Evolutionary conservation across 2,329 filamentous ascomycete genomes (phyloP), one percentile per base, ranked within the genome.

Genomic region (Phoma herbarum): DNA sequence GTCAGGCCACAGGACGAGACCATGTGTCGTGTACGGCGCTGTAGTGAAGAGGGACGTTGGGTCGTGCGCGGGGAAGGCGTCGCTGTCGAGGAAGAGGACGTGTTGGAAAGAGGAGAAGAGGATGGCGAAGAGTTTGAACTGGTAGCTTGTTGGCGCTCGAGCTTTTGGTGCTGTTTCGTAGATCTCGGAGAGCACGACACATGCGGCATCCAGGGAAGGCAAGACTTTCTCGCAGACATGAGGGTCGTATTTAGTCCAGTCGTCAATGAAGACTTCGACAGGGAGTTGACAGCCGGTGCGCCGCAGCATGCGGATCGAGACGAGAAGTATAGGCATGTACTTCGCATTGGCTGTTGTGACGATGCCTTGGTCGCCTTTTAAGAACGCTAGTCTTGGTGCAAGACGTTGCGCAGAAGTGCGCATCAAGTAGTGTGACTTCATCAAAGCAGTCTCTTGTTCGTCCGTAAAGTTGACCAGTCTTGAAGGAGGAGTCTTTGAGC

Each of bases 31-130:
- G 70, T 83, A 87, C 0, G 84, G 83, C 35, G 84, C 80, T 1
- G 78, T 74, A n/a, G 79, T 72, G 62, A 88, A 83, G 14, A 87
- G 71, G 4, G 71, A 59, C 23, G 76, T 75, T 0, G 81, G 81
- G 50, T 82, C 76, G 43, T 78, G 75, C 23, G 81, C 69, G 12
- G 85, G 84, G 65, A 86, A 85, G 60, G 79, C 80, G 65, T 87
- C 85, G 54, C 83, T 82, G 65, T 88, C 85, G 66, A 88, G 81
- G 72, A 85, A 86, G 18, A 88, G 77, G 11, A 86, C 79, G 52
- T 86, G 80, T 66, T 86, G 82, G 62, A 86, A 88, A 4, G 84
- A 83, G 1, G 85, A 86, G 61, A 86, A 83, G 2, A 88, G 75
- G 18, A 87, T 80, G 4, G 85, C 78, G 62, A 86, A 82, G 35